Conservation (phyloP, 2,329 filamentous ascomycete genomes). For the Penicillium sp. region DNA sequence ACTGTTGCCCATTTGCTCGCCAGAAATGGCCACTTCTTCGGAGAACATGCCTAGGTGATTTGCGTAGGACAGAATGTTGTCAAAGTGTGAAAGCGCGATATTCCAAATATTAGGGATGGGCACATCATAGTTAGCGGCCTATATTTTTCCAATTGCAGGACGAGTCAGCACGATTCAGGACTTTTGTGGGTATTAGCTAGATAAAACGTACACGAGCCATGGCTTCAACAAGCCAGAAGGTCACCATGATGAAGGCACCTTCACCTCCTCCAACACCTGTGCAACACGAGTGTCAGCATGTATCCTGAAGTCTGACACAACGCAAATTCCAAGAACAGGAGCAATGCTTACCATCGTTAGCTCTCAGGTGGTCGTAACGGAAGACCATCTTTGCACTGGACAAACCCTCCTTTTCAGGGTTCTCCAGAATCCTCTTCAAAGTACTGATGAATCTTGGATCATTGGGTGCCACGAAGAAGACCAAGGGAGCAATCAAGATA, state of each 20-base stretch:
- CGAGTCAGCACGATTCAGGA: background rate
- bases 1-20: slow-evolving; percentile 75
- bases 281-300: slow-evolving; percentile 17
- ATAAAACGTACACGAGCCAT: slow-evolving; percentile 61
- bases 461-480: slow-evolving; percentile 75
- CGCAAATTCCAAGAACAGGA: background rate
- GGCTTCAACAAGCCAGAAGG: slow-evolving; percentile 77
- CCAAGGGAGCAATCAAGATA: slow-evolving; percentile 70
- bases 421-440: slow-evolving; percentile 65
- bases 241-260: slow-evolving; percentile 77
- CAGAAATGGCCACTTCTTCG: slow-evolving; percentile 70
- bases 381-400: slow-evolving; percentile 73
- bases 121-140: slow-evolving; percentile 32
- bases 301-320: slow-evolving; percentile 1
- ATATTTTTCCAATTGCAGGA: background rate
- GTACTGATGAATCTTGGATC: slow-evolving; percentile 72
- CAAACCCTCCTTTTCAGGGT: slow-evolving; percentile 70
- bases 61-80: slow-evolving; percentile 72
- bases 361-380: slow-evolving; percentile 65
- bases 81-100: slow-evolving; percentile 64
- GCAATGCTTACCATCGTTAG: slow-evolving; percentile 60
- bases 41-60: slow-evolving; percentile 77
- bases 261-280: slow-evolving; percentile 68
- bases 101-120: slow-evolving; percentile 36
- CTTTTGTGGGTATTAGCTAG: background rate